phyloP scores from a whole-genome alignment of 2,329 filamentous ascomycete genomes.

The Fusarium fujikuroi region DNA sequence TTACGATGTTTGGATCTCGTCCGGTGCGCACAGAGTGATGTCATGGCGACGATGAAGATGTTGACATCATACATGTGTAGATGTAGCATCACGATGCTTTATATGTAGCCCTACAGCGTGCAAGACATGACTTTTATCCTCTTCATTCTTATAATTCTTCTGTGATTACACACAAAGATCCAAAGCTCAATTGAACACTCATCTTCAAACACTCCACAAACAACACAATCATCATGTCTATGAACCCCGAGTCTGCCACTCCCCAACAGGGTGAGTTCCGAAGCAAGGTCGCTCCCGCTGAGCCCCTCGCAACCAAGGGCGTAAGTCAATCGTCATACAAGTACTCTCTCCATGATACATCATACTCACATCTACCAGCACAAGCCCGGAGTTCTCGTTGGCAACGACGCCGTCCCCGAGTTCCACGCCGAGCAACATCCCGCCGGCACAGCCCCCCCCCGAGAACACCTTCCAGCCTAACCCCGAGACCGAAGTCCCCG shows the following conservation, averaged over 20 bases:
- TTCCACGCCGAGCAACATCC: constrained; percentile 71
- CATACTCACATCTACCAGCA: constrained; percentile 60
- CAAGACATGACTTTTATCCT: neutral
- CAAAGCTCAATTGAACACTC: neutral
- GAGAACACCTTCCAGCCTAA: constrained; percentile 55
- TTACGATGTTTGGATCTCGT: constrained; percentile 3
- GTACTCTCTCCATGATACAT: neutral
- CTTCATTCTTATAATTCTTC: neutral
- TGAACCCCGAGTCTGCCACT: constrained; percentile 64
- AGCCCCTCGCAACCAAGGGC: constrained; percentile 64
- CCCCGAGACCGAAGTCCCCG: constrained; percentile 49
- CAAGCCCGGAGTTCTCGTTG: constrained; percentile 68
- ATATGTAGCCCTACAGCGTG: constrained; percentile 7
- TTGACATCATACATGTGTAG: constrained; percentile 30
- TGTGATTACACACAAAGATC: neutral
- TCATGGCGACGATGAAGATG: constrained; percentile 19
- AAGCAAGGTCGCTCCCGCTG: constrained; percentile 59
- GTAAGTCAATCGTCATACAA: constrained; percentile 53
- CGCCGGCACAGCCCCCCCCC: constrained; percentile 71
- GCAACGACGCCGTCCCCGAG: constrained; percentile 68
- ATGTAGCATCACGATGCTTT: constrained; percentile 1
- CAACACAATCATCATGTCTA: constrained; percentile 52
- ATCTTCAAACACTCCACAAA: neutral
- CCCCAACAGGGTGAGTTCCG: constrained; percentile 66
- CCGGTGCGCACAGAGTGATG: constrained; percentile 10